These are phyloP conservation scores for Candida suzukii DNA, from an alignment of 805 yeast species.

Conservation along the genomic window DNA sequence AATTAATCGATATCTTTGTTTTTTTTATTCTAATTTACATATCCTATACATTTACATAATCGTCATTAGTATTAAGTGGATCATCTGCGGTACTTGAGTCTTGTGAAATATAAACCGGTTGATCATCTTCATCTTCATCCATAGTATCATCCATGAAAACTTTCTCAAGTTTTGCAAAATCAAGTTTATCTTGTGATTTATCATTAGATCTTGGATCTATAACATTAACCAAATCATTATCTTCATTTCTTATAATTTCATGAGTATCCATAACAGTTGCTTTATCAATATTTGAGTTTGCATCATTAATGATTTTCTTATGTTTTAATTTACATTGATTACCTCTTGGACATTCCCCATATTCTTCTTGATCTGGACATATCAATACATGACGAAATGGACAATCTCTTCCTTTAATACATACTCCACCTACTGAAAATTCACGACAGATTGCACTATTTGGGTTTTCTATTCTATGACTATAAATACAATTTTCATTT, in stretches of 20 bases:
- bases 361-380: conserved; percentile 67
- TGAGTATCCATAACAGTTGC: not conserved
- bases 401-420: conserved; percentile 55
- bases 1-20: no score
- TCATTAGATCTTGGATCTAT: conserved; percentile 9
- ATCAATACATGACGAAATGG: conserved; percentile 47
- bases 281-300: not conserved
- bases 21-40: not conserved
- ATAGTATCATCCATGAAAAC: conserved; percentile 12
- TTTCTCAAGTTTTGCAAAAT: conserved; percentile 8
- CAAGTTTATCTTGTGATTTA: conserved; percentile 11
- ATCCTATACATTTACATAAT: conserved; percentile 8
- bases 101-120: not conserved
- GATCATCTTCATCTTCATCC: conserved; percentile 22
- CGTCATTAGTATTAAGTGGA: conserved; percentile 13
- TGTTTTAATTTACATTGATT: conserved; percentile 49
- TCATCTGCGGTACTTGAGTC: not conserved
- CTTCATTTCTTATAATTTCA: conserved; percentile 18
- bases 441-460: conserved; percentile 46
- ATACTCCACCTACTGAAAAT: conserved; percentile 64
- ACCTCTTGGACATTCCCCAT: conserved; percentile 51
- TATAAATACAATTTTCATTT: conserved; percentile 42
- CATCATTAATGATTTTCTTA: no score
- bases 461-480: conserved; percentile 36
- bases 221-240: conserved; percentile 22